Percentiles rank a stretch among this genome's conserved stretches.
phyloP scores from a whole-genome alignment of 2,329 filamentous ascomycete genomes.

The Chaetothyriales sp. region DNA sequence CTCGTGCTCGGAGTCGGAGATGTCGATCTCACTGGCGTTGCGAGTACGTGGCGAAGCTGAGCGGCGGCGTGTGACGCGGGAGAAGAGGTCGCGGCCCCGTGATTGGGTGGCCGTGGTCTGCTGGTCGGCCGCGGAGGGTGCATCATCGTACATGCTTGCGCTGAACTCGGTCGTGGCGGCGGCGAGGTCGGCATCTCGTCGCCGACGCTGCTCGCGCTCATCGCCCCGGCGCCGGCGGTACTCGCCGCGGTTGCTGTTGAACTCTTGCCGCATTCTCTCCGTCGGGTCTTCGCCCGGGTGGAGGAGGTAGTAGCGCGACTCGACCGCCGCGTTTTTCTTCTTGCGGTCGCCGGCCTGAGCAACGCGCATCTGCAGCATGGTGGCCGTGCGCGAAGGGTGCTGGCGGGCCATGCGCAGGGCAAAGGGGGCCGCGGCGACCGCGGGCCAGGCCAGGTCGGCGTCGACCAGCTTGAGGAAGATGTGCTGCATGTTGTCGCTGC shows the following conservation, averaged over 20 bases:
- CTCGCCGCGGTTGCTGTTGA: constrained; percentile 33
- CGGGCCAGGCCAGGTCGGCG: constrained; percentile 21
- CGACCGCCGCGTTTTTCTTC: constrained; percentile 58
- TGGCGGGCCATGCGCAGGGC: constrained; percentile 58
- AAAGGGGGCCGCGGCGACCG: constrained; percentile 40
- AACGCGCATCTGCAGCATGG: constrained; percentile 57
- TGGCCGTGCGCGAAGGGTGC: constrained; percentile 53
- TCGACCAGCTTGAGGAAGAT: constrained; percentile 40
- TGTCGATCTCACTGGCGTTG: constrained; percentile 30
- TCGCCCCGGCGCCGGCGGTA: constrained; percentile 45
- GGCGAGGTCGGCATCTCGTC: constrained; percentile 36
- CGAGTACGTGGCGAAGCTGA: constrained; percentile 45
- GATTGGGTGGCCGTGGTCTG: constrained; percentile 14
- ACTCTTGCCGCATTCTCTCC: constrained; percentile 49
- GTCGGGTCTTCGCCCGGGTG: constrained; percentile 80
- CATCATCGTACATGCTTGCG: constrained; percentile 73
- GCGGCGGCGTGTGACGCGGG: constrained; percentile 35
- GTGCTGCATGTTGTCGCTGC: constrained; percentile 37
- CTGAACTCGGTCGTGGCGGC: constrained; percentile 40
- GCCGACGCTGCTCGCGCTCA: constrained; percentile 39
- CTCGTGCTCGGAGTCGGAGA: constrained; percentile 23
- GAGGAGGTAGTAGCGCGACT: constrained; percentile 82
- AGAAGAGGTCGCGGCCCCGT: constrained; percentile 27
- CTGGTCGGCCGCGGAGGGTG: constrained; percentile 24
- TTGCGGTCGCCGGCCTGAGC: constrained; percentile 69